These are phyloP conservation scores for Leucocoprinus sp. DNA, from an alignment of 768 basidiomycete species.

Conservation along the genomic window DNA sequence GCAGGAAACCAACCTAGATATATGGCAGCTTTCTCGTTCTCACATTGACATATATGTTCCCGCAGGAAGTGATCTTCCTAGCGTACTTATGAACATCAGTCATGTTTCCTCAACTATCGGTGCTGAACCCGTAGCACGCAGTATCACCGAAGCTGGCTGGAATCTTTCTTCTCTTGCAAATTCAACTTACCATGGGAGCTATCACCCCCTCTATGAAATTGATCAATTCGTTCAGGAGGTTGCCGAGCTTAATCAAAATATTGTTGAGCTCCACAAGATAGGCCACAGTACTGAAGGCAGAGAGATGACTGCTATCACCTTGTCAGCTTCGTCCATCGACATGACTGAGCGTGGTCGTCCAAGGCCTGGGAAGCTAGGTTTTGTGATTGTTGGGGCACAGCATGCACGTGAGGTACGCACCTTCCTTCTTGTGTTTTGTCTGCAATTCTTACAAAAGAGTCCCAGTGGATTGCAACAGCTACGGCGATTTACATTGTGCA, in stretches of 20 bases:
- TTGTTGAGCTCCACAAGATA: slow-evolving; percentile 35
- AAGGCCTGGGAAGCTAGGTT: slow-evolving; percentile 33
- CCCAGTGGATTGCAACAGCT: slow-evolving; percentile 77
- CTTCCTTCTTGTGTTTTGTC: slow-evolving; percentile 8
- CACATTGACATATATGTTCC: no score
- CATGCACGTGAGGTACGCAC: slow-evolving; percentile 71
- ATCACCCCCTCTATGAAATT: slow-evolving; percentile 52
- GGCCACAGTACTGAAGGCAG: slow-evolving; percentile 54
- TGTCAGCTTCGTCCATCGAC: slow-evolving; percentile 27
- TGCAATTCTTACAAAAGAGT: slow-evolving; percentile 5
- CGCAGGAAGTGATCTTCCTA: no score
- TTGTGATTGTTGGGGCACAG: slow-evolving; percentile 65
- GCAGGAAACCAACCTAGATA: no score
- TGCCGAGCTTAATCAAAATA: no score
- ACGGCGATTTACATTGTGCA: slow-evolving; percentile 71
- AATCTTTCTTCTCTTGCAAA: slow-evolving; percentile 29
- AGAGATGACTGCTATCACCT: slow-evolving; percentile 46
- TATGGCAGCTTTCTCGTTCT: no score
- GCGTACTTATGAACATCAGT: no score
- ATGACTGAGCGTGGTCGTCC: not conserved
- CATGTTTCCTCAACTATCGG: no score
- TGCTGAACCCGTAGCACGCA: no score
- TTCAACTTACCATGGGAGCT: slow-evolving; percentile 33
- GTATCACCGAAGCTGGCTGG: slow-evolving; percentile 22
- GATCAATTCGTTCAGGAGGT: slow-evolving; percentile 41